Evolutionary conservation across 2,329 filamentous ascomycete genomes (phyloP), one percentile per base, ranked within the genome.

Genomic region (Fusarium armeniacum): DNA sequence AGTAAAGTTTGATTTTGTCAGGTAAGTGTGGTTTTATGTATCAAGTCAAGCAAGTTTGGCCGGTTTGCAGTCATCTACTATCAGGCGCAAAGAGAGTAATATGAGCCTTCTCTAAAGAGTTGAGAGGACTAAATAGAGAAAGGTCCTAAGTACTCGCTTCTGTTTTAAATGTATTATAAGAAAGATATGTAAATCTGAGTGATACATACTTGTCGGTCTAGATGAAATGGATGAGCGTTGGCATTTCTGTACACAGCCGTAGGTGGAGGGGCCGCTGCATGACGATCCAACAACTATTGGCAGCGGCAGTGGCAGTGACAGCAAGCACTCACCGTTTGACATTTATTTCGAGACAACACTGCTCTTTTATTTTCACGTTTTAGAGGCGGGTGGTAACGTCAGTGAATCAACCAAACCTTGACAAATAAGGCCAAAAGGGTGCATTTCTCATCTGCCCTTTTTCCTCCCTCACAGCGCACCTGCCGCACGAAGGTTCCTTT

Each of bases 381-480:
- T 22, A 30, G 28, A 52, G 10, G 47, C 24, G 32, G 35, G 6
- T 20, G 36, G 11, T 16, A 20, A 52, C 28, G 33, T 26, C 45
- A 44, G 52, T 54, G 68, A 69, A 61, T 69, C 54, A 62, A 40
- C 26, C 13, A n/a, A 13, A 10, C 16, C 13, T 57, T 62, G 35
- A 43, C 49, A 35, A 62, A 62, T 49, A 30, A 62, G 18, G n/a
- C 15, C 16, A 22, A 38, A 30, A 52, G 35, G 38, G 24, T 26
- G 35, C 22, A 35, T 52, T 22, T 43, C 35, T 63, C 52, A 57
- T 32, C 43, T 58, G 33, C 52, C 55, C 53, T 58, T 52, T 58
- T 26, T 33, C 41, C 47, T 44, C 35, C 43, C 44, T 43, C 56
- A 40, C 49, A 41, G 33, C 35, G n/a, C 35, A 30, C 49, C n/a